A percentile compares a stretch with the other conserved stretches of the same genome.
Evolutionary conservation across 2,329 filamentous ascomycete genomes (phyloP).

Genomic region (Tympanopsis confertula): DNA sequence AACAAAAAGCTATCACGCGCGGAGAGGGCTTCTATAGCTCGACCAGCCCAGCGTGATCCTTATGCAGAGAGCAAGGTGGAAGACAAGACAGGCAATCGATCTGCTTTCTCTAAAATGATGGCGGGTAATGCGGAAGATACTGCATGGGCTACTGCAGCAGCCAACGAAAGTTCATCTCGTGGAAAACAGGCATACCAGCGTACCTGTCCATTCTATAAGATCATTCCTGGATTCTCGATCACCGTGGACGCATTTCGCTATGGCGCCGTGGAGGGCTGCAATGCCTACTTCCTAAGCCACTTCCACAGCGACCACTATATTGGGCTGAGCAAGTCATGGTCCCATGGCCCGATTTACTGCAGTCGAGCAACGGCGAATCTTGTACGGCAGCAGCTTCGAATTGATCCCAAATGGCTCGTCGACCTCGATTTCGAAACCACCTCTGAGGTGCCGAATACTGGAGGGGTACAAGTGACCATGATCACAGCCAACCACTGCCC

Average conservation of each 20-base stretch:
- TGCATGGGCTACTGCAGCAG: conserved; percentile 58
- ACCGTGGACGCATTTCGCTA: conserved; percentile 67
- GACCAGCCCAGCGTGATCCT: conserved; percentile 51
- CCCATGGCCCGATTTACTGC: conserved; percentile 63
- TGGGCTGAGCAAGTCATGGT: conserved; percentile 57
- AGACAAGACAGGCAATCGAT: conserved; percentile 25
- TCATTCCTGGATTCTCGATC: conserved; percentile 58
- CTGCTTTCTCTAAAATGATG: conserved; percentile 64
- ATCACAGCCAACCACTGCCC: conserved; percentile 67
- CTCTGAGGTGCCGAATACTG: conserved; percentile 50
- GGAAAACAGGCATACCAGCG: conserved; percentile 61
- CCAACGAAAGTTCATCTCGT: conserved; percentile 46
- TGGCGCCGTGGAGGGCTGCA: conserved; percentile 58
- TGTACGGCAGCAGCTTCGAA: conserved; percentile 55
- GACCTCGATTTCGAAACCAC: conserved; percentile 54
- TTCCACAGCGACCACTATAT: conserved; percentile 70
- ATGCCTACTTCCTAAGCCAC: conserved; percentile 65
- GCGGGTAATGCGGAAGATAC: conserved; percentile 58
- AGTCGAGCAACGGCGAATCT: conserved; percentile 61
- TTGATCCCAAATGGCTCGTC: conserved; percentile 56
- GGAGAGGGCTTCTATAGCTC: conserved; percentile 40
- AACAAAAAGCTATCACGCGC: conserved; percentile 23
- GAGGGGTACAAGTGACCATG: conserved; percentile 59
- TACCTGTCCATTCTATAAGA: conserved; percentile 69
- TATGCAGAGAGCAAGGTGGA: conserved; percentile 38